phyloP scores from a whole-genome alignment of 371 early-diverging fungal species.

The Circinella minor region DNA sequence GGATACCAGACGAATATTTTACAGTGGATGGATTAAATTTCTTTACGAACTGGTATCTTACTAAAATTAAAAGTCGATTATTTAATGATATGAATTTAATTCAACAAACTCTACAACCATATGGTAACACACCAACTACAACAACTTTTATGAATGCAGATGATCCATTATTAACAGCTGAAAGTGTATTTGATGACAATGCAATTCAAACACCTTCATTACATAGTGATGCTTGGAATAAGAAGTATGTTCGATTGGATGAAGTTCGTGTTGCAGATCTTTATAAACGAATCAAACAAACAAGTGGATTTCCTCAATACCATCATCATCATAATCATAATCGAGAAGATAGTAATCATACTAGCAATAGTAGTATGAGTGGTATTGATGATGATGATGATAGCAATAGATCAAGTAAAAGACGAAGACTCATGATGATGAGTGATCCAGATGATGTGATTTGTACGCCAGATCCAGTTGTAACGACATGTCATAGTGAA shows the following conservation, averaged over 20 bases:
- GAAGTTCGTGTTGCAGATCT: not conserved
- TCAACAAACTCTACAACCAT: not conserved
- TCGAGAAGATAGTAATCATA: too few relatives aligned
- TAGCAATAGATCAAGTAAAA: not conserved
- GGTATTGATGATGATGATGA: not conserved
- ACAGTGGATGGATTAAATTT: slow-evolving; percentile 3
- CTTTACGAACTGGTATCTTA: not conserved
- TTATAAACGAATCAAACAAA: slow-evolving; percentile 1
- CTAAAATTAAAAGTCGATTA: not conserved
- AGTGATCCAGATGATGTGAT: not conserved
- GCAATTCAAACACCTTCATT: not conserved
- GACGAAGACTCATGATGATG: not conserved
- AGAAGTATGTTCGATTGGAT: not conserved
- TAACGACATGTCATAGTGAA: not conserved
- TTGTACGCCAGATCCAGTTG: not conserved
- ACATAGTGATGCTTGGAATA: not conserved
- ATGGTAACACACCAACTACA: too few relatives aligned
- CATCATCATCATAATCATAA: not conserved
- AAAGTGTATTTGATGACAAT: not conserved
- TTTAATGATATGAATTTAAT: not conserved
- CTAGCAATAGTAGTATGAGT: too few relatives aligned
- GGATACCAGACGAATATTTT: not conserved
- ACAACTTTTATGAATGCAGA: not conserved
- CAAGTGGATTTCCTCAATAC: not conserved
- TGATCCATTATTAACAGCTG: not conserved